Evolutionary conservation across 306 rosid genomes (phyloP).

Genomic region (Neltuma alba): DNA sequence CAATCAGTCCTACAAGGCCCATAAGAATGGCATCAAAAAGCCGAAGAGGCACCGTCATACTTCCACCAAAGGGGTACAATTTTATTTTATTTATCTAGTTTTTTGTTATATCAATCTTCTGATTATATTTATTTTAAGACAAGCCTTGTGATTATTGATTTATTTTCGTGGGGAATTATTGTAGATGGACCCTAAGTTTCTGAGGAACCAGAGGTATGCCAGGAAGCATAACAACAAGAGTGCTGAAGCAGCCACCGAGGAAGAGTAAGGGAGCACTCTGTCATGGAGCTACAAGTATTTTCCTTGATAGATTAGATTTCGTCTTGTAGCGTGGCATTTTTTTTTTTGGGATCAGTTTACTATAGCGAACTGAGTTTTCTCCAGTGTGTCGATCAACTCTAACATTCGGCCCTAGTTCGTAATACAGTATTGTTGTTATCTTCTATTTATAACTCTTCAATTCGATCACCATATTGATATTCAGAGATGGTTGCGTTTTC

Average conservation of each 20-base stretch:
- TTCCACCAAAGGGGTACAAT: constrained; percentile 22
- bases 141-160: not conserved
- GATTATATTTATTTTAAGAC: not conserved
- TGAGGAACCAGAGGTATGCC: constrained; percentile 99
- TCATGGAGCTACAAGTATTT: constrained; percentile 30
- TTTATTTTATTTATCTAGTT: not conserved
- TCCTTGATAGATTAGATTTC: constrained; percentile 13
- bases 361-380: constrained; percentile 16
- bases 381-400: constrained; percentile 10
- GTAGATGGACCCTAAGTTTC: constrained; percentile 97
- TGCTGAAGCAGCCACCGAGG: constrained; percentile 54
- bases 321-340: constrained; percentile 3
- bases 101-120: not conserved
- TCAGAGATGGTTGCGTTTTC: not conserved
- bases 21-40: constrained; percentile 31
- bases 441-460: not conserved
- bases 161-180: not conserved
- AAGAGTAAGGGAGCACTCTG: constrained; percentile 54
- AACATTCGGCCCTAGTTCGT: constrained; percentile 20
- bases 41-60: constrained; percentile 27
- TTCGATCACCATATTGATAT: not conserved
- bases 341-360: not conserved
- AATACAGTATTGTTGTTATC: not conserved
- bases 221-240: constrained; percentile 92
- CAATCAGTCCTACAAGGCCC: constrained; percentile 93